Evolutionary conservation across 23 red algal genomes (phyloP), one percentile per base, ranked within the genome.

Genomic region (Gracilaria vermiculophylla): DNA sequence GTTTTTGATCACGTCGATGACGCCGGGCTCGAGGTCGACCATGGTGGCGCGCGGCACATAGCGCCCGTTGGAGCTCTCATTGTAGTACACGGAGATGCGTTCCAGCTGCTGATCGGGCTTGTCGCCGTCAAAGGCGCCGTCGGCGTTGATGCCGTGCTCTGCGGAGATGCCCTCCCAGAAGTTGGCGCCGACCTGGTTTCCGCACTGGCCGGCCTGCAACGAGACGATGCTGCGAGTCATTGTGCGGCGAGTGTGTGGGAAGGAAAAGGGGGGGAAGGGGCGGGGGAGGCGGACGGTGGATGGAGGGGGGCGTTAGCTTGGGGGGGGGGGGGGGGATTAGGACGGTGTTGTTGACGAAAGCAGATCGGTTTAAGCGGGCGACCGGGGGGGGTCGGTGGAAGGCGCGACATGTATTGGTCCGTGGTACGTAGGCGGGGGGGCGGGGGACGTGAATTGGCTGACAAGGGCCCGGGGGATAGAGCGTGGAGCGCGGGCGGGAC

Each of bases 141-240:
- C 45, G 14, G 77, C 39, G 35, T 94, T 82, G 80, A 99, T 94
- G 73, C 97, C 97, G 42, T 99, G 97, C 81, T 99, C 97, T 11
- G 72, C 83, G 76, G 97, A 99, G 39, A 99, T 95, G 74, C 82
- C 78, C 64, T 99, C 88, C 97, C 97, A 99, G 49, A 99, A 99
- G 61, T 86, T 89, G 53, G 87, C 57, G 53, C 93, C 97, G 50
- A 99, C 94, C 86, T 99, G 97, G 73, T 99, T 99, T 48, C 97
- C 97, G 52, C 92, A 95, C 83, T 99, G 97, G 51, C 97, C 97
- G 31, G 84, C 92, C 61, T 91, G 87, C 10, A 91, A 44, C 3
- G 62, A 76, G 47, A 91, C 73, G 60, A 91, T 91, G 42, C 87
- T 72, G 36, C 87, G 73, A 13, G 75, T 76, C 87, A 91, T 91